A percentile compares a stretch with the other conserved stretches of the same genome.
Evolutionary conservation across 1,284 basidiomycete species (phyloP).

Genomic region (Sphagnurus paluster): DNA sequence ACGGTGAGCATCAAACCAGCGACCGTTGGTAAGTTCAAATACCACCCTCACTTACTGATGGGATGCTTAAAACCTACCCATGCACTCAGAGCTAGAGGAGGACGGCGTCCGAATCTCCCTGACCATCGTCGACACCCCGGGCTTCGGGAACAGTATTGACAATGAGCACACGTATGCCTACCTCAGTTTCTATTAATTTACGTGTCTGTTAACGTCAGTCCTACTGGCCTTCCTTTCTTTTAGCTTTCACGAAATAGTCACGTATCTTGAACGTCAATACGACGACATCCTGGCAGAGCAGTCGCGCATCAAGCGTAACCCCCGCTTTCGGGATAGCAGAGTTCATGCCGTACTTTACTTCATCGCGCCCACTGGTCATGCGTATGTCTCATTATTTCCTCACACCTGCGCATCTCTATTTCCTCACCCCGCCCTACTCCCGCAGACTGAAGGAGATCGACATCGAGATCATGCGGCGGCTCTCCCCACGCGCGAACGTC

Average conservation of each 20-base stretch:
- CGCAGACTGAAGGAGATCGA: slow-evolving; percentile 92
- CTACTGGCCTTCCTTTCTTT: slow-evolving; percentile 10
- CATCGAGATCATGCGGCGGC: slow-evolving; percentile 93
- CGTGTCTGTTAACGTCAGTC: slow-evolving; percentile 9
- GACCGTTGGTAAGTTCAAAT: slow-evolving; percentile 74
- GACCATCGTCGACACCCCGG: slow-evolving; percentile 97
- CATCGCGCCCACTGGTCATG: slow-evolving; percentile 74
- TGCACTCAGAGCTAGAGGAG: slow-evolving; percentile 84
- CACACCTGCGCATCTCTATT: background rate
- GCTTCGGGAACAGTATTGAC: slow-evolving; percentile 97
- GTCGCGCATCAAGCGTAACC: slow-evolving; percentile 98
- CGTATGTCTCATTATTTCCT: slow-evolving; percentile 38
- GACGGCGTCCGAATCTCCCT: slow-evolving; percentile 95
- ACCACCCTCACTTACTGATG: background rate
- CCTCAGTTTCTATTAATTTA: slow-evolving; percentile 6
- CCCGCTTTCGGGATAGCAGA: slow-evolving; percentile 94
- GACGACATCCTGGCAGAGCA: slow-evolving; percentile 98
- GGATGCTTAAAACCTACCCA: background rate
- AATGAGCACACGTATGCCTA: slow-evolving; percentile 87
- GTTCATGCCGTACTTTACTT: slow-evolving; percentile 96
- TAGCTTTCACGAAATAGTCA: slow-evolving; percentile 93
- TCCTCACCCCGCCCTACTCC: slow-evolving; percentile 9
- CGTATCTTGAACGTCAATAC: slow-evolving; percentile 96
- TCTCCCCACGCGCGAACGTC: slow-evolving; percentile 95
- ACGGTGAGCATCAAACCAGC: slow-evolving; percentile 90